Base-by-base conservation (phyloP, 2,329 filamentous ascomycete species). In the Xylariaceae sp. region DNA sequence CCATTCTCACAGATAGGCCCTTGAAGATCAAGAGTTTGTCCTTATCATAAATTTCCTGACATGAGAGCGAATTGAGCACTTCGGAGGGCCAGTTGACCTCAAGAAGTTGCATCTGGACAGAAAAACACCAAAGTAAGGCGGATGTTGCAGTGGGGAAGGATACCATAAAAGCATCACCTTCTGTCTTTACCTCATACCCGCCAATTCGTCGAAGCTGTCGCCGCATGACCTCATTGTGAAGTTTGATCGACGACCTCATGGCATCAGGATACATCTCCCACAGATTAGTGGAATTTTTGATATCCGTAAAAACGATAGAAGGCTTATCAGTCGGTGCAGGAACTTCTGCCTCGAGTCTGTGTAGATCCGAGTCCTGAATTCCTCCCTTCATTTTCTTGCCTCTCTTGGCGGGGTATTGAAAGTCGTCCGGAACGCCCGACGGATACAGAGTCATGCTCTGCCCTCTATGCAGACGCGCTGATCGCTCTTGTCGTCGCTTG, bases 111-210 rank as follows among this genome's bases (percentile, higher is more conserved):
- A 86, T 87, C 72, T 99, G 94, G 23, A 97, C 92, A 18, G 92
- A 91, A 74, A 99, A 99, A 64, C 89, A 95, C 94, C 94, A 99
- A 6, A 99, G 81, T 42, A 99, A 76, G 4, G 94, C 94, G 7
- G 92, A 94, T 1, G 94, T 97, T 2, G 94, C 92, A 0, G 94
- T 97, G 1, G 92, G 91, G 73, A 99, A 99, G 8, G 93, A 96
- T 26, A 99, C 94, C 92, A 99, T 97, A 68, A 99, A 99, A 7
- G 94, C 94, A 74, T 99, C 94, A 63, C 94, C 94, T 90, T 99
- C 94, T 15, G 94, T 99, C 80, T 99, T 99, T 72, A 99, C 94
- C 75, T 99, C 94, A 68, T 97, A 99, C 1, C 94, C 94, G 67
- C 94, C 94, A 64, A 97, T 95, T 59, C 92, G 88, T 44, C 94